Evolutionary conservation across 805 yeast genomes (phyloP).

Genomic region (Yamadazyma sp.): DNA sequence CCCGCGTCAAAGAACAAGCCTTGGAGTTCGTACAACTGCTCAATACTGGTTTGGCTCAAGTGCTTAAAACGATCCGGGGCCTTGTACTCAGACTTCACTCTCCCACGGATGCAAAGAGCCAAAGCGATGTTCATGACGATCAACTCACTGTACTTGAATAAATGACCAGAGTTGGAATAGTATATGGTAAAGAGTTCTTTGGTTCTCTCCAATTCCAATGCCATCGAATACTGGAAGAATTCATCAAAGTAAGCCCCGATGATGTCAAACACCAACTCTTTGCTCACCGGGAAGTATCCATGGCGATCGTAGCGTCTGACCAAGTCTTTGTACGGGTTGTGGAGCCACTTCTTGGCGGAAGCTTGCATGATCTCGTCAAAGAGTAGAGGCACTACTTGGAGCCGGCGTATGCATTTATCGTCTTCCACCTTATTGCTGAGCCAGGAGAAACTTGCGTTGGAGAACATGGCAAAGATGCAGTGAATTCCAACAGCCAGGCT

Average conservation of each 20-base stretch:
- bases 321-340: conserved; percentile 14
- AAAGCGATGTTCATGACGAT: conserved; percentile 31
- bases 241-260: conserved; percentile 21
- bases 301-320: conserved; percentile 16
- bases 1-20: conserved; percentile 26
- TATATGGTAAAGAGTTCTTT: conserved; percentile 25
- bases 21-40: conserved; percentile 18
- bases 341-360: conserved; percentile 15
- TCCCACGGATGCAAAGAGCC: conserved; percentile 22
- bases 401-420: conserved; percentile 23
- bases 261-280: conserved; percentile 24
- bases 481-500: conserved; percentile 18
- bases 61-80: conserved; percentile 2
- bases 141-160: conserved; percentile 28
- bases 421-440: conserved; percentile 23
- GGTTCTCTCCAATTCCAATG: conserved; percentile 17
- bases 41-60: conserved; percentile 7
- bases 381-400: conserved; percentile 25
- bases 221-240: conserved; percentile 17
- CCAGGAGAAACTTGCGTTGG: conserved; percentile 31
- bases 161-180: conserved; percentile 13
- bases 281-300: conserved; percentile 16
- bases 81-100: conserved; percentile 14
- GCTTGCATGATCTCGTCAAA: conserved; percentile 18
- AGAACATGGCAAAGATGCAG: conserved; percentile 29